Evolutionary conservation across 1,284 basidiomycete species (phyloP), one percentile per base, ranked within the genome.

Genomic region (Takashimella tepidaria): DNA sequence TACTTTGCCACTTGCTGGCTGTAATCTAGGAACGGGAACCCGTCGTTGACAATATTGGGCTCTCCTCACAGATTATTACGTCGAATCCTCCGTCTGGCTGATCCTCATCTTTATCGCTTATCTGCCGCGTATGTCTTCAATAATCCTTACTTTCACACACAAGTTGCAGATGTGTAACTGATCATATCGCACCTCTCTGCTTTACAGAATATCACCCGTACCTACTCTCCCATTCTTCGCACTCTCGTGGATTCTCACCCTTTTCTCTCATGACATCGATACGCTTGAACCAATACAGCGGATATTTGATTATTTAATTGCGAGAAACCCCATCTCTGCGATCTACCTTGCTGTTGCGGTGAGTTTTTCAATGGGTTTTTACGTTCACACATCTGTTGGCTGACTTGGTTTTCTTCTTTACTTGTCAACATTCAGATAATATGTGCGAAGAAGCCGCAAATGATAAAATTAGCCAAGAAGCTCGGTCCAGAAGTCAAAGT

Each of bases 201-300:
- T 49, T 13, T 24, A n/a, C 41, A 60, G 57, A 3, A 73, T 73
- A 37, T 73, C 69, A 0, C 71, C 70, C 3, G 66, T 69, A 1
- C 67, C 66, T 5, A 68, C 67, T 8, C 53, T 71, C 4, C 68
- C 70, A 0, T 72, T 73, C 72, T 92, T 88, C 68, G 89, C 91
- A 0, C 81, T 97, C 6, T 89, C 91, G 11, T 91, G 92, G 77
- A 82, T 96, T 40, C 78, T 97, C 40, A 95, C 92, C 0, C 80
- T 96, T 25, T 89, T 96, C 73, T 86, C 92, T 4, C 92, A 97
- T 72, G 91, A 95, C 64, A 81, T 90, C 53, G 88, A 90, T 8
- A 88, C 86, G 0, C 79, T 93, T 21, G 80, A 84, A 2, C 82
- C 92, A 21, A 87, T 91, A 26, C 90, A 92, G 72, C 84, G 90